These are phyloP conservation scores for Pythium scleroteichum DNA, from an alignment of 352 stramenopile genomes.

Conservation along the genomic window DNA sequence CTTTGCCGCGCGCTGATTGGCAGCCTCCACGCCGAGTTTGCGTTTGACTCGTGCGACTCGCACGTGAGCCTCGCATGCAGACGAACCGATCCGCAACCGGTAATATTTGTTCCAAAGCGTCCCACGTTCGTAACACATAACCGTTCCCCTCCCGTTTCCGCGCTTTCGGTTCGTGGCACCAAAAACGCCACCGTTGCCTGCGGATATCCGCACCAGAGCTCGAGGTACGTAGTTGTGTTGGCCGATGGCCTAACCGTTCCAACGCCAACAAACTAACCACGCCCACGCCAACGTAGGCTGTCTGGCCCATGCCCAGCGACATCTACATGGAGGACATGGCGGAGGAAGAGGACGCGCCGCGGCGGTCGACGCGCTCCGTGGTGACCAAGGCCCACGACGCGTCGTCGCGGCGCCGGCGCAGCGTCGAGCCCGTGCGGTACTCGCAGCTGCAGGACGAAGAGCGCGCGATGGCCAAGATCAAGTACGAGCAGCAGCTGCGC, in stretches of 20 bases:
- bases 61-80: too few species aligned
- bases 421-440: conserved; percentile 44
- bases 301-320: not conserved
- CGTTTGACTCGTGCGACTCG: too few species aligned
- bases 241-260: too few species aligned
- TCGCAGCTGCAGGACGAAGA: conserved; percentile 58
- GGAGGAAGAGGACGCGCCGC: conserved; percentile 7
- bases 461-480: conserved; percentile 48
- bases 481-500: conserved; percentile 32
- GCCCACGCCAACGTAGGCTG: too few species aligned
- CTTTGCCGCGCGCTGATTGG: not conserved
- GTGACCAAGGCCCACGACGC: conserved; percentile 7
- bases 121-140: conserved; percentile 11
- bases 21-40: not conserved
- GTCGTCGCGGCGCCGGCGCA: conserved; percentile 14
- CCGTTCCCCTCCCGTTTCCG: conserved; percentile 20
- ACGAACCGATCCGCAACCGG: too few species aligned
- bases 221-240: too few species aligned
- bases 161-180: conserved; percentile 19
- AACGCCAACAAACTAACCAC: too few species aligned
- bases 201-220: too few species aligned
- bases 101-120: too few species aligned
- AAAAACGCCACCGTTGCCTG: too few species aligned
- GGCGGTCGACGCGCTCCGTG: conserved; percentile 14
- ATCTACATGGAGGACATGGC: conserved; percentile 4